Evolutionary conservation across 345 rosid species (phyloP), one percentile per base, ranked within the genome.

Genomic region (Brassica nigra): DNA sequence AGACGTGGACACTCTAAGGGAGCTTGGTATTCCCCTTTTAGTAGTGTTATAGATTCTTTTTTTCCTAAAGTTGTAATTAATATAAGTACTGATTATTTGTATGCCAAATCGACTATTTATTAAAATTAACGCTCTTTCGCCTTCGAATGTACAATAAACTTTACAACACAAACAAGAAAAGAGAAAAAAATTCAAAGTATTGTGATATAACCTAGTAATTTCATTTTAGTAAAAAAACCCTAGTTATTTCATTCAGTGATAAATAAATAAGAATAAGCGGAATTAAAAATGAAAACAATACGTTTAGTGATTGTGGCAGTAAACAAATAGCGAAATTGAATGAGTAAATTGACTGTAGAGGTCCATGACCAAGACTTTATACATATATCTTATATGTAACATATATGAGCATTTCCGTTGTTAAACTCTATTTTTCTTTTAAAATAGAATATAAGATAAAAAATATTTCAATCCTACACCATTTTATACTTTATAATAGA

Each of bases 241-340:
- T 10, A 52, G 12, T 39, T 8, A 39, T 15, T 54, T 18, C 39
- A 47, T 70, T 67, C 23, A 6, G 42, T 59, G 44, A 20, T n/a
- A 67, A 68, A 47, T 61, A 33, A n/a, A 33, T 57, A 61, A 52
- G 58, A 10, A 47, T 20, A 62, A 54, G 27, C 4, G 29, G 33
- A 52, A 65, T 14, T 18, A 15, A 49, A 15, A 14, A 57, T 14
- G 6, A 34, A 67, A 68, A 68, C 6, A 62, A 79, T 49, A 74
- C 59, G 68, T 16, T 68, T 34, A 74, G 52, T 62, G 78, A 74
- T 59, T 62, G 27, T 73, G 74, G 74, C 70, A 74, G 78, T 30
- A 33, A 70, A 68, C 74, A 74, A 74, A 79, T 79, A 62, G 82
- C 49, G 64, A 68, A 73, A 79, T 68, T 74, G 66, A 79, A 74